Percentiles rank a stretch among this genome's conserved stretches.
phyloP scores from a whole-genome alignment of 148 eudicot species.

The Amaranthus palmeri region DNA sequence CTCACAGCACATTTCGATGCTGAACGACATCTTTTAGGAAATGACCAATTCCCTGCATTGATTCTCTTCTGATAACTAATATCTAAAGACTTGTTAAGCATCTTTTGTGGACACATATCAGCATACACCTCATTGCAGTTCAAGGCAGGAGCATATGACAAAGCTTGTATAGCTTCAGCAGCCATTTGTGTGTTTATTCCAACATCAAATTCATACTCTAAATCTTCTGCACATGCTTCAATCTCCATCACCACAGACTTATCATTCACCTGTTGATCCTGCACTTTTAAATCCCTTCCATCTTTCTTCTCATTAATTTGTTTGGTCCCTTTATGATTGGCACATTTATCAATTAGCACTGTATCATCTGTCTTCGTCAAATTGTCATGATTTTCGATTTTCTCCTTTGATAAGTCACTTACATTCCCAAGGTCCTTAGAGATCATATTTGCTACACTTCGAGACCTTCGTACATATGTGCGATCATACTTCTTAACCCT shows the following conservation, averaged over 20 bases:
- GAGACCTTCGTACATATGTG: constrained; percentile 22
- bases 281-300: constrained; percentile 20
- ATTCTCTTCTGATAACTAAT: constrained; percentile 6
- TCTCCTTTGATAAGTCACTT: constrained; percentile 14
- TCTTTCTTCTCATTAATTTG: constrained; percentile 19
- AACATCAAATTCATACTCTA: constrained; percentile 35
- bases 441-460: constrained; percentile 13
- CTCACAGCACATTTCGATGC: constrained; percentile 22
- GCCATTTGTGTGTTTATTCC: constrained; percentile 69
- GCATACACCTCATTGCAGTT: constrained; percentile 16
- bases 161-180: constrained; percentile 72
- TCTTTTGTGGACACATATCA: constrained; percentile 24
- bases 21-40: constrained; percentile 24
- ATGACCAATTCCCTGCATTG: constrained; percentile 12
- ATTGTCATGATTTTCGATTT: constrained; percentile 6
- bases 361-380: constrained; percentile 11
- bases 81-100: constrained; percentile 21
- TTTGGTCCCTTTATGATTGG: constrained; percentile 14
- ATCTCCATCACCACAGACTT: constrained; percentile 22
- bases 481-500: constrained; percentile 15
- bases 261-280: constrained; percentile 25
- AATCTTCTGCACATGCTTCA: constrained; percentile 20
- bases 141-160: constrained; percentile 34
- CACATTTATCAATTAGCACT: constrained; percentile 1
- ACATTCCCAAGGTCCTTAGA: constrained; percentile 19